Percentiles rank a stretch among this genome's conserved stretches.
Conservation (phyloP, 306 rosid species). For the Datisca glomerata region DNA sequence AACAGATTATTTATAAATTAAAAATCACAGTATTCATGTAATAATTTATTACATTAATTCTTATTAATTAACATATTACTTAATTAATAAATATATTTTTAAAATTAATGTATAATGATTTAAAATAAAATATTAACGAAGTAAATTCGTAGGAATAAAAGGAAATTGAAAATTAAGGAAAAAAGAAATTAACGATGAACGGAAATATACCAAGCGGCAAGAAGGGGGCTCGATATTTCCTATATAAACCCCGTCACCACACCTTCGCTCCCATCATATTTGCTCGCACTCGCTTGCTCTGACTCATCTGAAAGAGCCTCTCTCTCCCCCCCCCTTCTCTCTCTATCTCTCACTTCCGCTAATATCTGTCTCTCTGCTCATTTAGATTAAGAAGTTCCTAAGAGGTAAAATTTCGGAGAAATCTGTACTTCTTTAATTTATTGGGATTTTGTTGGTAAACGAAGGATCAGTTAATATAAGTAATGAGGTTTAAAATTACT, state of each 20-base stretch:
- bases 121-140: not conserved
- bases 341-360: not conserved
- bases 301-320: conserved; percentile 25
- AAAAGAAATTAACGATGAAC: conserved; percentile 27
- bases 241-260: conserved; percentile 66
- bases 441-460: not conserved
- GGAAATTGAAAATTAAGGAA: not conserved
- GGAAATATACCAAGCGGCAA: conserved; percentile 24
- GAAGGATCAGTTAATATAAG: conserved; percentile 1
- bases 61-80: too few species aligned
- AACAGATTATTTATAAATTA: too few species aligned
- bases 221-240: conserved; percentile 46
- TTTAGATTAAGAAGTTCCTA: conserved; percentile 7
- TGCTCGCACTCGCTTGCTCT: conserved; percentile 13
- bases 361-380: conserved; percentile 3
- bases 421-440: too few species aligned
- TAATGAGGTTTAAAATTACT: conserved; percentile 8
- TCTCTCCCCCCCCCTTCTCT: conserved; percentile 10
- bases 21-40: too few species aligned
- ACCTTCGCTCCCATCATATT: conserved; percentile 37
- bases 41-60: too few species aligned
- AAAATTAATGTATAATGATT: not conserved
- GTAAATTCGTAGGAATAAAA: conserved; percentile 1
- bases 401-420: conserved; percentile 11
- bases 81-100: not conserved